Evolutionary conservation across 2,329 filamentous ascomycete genomes (phyloP).

Genomic region (Diaporthe caulivora): DNA sequence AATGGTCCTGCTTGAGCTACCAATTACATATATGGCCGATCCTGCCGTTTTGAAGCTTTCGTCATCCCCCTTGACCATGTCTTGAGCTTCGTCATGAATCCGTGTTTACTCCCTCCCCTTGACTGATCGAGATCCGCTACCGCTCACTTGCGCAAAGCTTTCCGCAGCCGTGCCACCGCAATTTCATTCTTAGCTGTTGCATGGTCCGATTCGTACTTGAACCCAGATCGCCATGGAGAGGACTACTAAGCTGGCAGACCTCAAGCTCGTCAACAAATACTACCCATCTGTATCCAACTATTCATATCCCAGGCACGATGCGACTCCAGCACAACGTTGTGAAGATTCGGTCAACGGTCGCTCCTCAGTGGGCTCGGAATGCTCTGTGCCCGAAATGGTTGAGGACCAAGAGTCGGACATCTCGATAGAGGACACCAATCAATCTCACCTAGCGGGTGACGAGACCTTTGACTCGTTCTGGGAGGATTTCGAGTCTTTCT

Average conservation of each 20-base stretch:
- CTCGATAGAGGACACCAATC: conserved; percentile 33
- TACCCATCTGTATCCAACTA: conserved; percentile 39
- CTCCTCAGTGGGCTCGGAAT: conserved; percentile 38
- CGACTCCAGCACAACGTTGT: background rate
- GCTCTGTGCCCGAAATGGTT: conserved; percentile 38
- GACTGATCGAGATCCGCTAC: background rate
- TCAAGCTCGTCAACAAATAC: conserved; percentile 40
- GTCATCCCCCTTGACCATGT: conserved; percentile 3
- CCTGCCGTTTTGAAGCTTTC: conserved; percentile 26
- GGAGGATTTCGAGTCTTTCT: conserved; percentile 38
- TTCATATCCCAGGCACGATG: conserved; percentile 35
- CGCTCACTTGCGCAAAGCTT: background rate
- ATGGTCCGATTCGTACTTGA: background rate
- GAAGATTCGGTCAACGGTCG: conserved; percentile 21
- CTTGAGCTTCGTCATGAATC: conserved; percentile 15
- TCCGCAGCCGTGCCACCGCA: background rate
- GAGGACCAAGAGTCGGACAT: conserved; percentile 38
- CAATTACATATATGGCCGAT: conserved; percentile 33
- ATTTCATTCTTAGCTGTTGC: background rate
- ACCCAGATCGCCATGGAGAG: conserved; percentile 34
- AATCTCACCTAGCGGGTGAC: conserved; percentile 34
- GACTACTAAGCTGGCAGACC: conserved; percentile 35
- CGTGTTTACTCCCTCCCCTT: background rate
- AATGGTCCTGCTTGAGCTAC: background rate
- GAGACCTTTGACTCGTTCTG: conserved; percentile 39